These are phyloP conservation scores for Taphrina pruni DNA, from an alignment of 1,139 yeast species.

Conservation along the genomic window DNA sequence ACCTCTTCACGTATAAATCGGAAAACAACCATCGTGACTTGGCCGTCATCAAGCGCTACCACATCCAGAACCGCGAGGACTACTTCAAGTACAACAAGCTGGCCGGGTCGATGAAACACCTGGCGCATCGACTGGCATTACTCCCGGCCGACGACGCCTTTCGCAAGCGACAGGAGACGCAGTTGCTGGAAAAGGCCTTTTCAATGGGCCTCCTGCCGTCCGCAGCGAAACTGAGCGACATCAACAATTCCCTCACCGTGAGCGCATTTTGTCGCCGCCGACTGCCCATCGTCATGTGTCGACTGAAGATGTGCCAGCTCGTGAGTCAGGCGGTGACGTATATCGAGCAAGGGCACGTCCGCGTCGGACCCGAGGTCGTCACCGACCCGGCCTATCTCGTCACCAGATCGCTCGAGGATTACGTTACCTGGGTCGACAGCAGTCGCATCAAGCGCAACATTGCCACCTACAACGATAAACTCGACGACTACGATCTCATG, in stretches of 20 bases:
- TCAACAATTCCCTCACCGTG: constrained; percentile 80
- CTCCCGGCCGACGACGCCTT: constrained; percentile 85
- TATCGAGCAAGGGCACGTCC: constrained; percentile 94
- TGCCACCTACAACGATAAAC: constrained; percentile 77
- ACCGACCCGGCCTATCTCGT: constrained; percentile 96
- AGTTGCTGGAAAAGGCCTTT: constrained; percentile 81
- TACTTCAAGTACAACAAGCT: constrained; percentile 64
- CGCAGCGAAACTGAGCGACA: constrained; percentile 86
- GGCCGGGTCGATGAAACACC: constrained; percentile 86
- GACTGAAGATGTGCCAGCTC: constrained; percentile 91
- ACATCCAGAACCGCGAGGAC: constrained; percentile 91
- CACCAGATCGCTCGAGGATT: constrained; percentile 88
- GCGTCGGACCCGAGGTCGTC: constrained; percentile 94
- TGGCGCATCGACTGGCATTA: constrained; percentile 83
- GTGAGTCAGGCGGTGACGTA: constrained; percentile 87
- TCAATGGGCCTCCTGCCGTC: constrained; percentile 85
- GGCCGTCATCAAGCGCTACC: constrained; percentile 92
- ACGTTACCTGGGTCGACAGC: constrained; percentile 94
- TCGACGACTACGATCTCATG: constrained; percentile 55
- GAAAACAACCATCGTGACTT: constrained; percentile 93
- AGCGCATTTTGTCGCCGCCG: constrained; percentile 91
- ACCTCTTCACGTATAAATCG: constrained; percentile 90
- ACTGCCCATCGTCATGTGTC: constrained; percentile 92
- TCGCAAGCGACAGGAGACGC: constrained; percentile 84
- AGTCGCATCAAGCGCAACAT: constrained; percentile 91